A percentile compares a stretch with the other conserved stretches of the same genome.
Evolutionary conservation across 2,329 filamentous ascomycete species (phyloP).

Genomic region (Penicillium glabrum): DNA sequence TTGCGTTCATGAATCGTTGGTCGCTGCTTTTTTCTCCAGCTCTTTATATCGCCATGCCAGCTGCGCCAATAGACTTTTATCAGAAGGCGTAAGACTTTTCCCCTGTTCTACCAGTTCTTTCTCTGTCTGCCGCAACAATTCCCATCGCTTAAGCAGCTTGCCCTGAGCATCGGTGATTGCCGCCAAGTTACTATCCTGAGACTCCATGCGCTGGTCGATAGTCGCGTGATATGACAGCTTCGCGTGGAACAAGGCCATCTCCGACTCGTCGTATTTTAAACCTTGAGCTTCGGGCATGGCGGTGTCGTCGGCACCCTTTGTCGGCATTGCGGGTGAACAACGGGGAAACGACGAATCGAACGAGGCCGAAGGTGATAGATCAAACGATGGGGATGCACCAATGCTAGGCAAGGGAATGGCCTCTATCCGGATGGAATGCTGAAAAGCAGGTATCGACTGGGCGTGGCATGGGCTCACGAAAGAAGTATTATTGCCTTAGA

Average conservation of each 20-base stretch:
- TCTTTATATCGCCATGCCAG: slow-evolving; percentile 37
- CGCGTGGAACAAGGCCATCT: slow-evolving; percentile 39
- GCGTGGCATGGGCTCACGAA: background rate
- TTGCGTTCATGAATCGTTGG: slow-evolving; percentile 16
- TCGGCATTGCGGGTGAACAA: slow-evolving; percentile 20
- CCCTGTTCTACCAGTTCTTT: slow-evolving; percentile 36
- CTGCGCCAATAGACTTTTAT: slow-evolving; percentile 34
- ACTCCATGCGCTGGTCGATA: slow-evolving; percentile 33
- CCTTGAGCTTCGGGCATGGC: slow-evolving; percentile 34
- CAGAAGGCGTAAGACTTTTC: slow-evolving; percentile 28
- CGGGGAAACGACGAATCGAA: background rate
- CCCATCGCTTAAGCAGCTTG: slow-evolving; percentile 37
- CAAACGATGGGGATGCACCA: background rate
- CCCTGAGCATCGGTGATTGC: slow-evolving; percentile 36
- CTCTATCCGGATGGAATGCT: background rate
- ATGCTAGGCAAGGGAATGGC: background rate
- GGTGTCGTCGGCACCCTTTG: slow-evolving; percentile 21
- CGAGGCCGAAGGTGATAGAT: background rate
- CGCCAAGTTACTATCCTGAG: slow-evolving; percentile 32
- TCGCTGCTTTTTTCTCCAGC: slow-evolving; percentile 32
- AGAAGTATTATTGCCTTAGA: background rate
- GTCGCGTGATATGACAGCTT: slow-evolving; percentile 37
- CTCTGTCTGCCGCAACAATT: slow-evolving; percentile 33
- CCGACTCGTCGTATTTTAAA: slow-evolving; percentile 37
- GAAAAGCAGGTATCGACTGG: background rate